Evolutionary conservation across 768 basidiomycete genomes (phyloP), one percentile per base, ranked within the genome.

Genomic region (Termitomyces sp.): DNA sequence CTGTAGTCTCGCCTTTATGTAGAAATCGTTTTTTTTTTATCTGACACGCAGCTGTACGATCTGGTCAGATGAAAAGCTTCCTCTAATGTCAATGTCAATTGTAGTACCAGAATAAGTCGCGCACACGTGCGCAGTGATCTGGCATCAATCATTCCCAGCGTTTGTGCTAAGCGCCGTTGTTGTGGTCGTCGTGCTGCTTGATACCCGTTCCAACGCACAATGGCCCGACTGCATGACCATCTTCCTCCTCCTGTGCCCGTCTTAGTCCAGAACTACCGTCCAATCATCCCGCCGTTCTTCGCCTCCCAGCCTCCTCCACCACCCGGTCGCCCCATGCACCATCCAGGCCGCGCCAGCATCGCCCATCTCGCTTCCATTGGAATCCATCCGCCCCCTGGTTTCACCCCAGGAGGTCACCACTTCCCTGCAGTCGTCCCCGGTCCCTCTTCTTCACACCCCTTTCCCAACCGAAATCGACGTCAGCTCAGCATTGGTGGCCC

Each of bases 401-500:
- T 85, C 59, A 24, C 52, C 13, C 83, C 85, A 34, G 75, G 83
- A 24, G 74, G 73, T n/a, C 73, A 79, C 58, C 80, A 77, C 62
- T 82, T 87, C 67, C 74, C 86, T 46, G 79, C 78, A 1, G 72
- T 86, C 69, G 26, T 75, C 69, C 43, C 71, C 29, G 67, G 65
- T 1, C 71, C 63, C 16, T 60, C 66, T 2, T 55, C 69, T 41
- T 62, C 65, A 16, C 78, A 78, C 55, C 84, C 81, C 3, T 86
- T 83, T 62, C 79, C 80, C 7, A 81, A 79, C 29, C 74, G 87
- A 55, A 87, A 78, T 66, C 78, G 87, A 68, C 79, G 89, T 43
- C 82, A 88, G 56, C 80, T 87, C 44, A 90, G 86, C 67, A 82
- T 88, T 42, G 92, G 92, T 13, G 92, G 92, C 7, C 92, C 92